Evolutionary conservation across 106 monocot species (phyloP), one percentile per base, ranked within the genome.

Genomic region (Phalaenopsis equestris): DNA sequence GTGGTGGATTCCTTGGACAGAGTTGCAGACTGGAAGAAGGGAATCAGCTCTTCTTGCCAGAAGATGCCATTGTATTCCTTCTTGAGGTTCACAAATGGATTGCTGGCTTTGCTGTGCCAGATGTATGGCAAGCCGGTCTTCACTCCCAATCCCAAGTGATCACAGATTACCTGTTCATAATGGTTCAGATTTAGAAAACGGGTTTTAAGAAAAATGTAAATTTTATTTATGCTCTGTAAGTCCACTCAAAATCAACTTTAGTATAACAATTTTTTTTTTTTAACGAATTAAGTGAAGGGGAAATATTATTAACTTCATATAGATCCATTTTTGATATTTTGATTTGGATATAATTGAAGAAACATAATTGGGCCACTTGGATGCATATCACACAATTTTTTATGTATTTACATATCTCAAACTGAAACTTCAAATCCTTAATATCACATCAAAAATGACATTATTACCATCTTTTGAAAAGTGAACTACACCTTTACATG

Each of bases 11-110:
- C 89, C 75, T 89, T 86, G 3, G 89, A 24, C 2, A 89, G 80
- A 19, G 73, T 58, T 0, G 72, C 67, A 5, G 82, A 17, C 67
- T 89, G 89, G 89, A 89, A 89, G 80, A 89, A 89, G 24, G 89
- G 89, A 80, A 89, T 86, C n/a, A 89, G 72, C 84, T 89, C 86
- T 79, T 89, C 89, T 65, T 89, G 89, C 89, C 89, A 89, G 89
- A 84, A 89, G 56, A 89, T 86, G 30, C 89, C 89, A 2, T 89
- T 89, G 84, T 86, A 89, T 56, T 89, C 89, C 79, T 89, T 89
- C 56, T 86, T 89, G 12, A 89, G 79, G 77, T 89, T 89, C 36
- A 84, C 84, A 42, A 89, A 89, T 11, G 89, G 86, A 76, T 86
- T 89, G 84, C 86, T 86, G 1, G 89, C 89, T 79, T 89, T 89